These are phyloP conservation scores for Coriolopsis trogii DNA, from an alignment of 1,284 basidiomycete species.

Conservation along the genomic window DNA sequence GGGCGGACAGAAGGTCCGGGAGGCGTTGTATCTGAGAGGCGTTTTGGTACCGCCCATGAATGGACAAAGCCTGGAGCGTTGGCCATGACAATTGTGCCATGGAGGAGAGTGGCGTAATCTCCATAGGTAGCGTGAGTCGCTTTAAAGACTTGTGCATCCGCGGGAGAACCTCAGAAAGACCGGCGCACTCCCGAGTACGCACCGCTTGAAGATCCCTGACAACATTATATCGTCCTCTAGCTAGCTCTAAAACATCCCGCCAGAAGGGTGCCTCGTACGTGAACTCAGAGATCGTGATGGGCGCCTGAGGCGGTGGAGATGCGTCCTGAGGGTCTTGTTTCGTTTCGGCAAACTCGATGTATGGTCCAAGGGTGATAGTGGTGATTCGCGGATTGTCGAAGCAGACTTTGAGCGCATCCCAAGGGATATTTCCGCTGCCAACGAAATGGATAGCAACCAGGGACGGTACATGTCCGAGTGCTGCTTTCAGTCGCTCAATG, in stretches of 20 bases:
- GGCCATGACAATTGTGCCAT: not conserved
- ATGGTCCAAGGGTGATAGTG: no score
- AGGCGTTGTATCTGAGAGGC: not conserved
- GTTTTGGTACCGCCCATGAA: not conserved
- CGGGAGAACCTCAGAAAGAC: not conserved
- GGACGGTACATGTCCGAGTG: no score
- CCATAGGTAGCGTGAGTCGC: not conserved
- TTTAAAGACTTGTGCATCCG: not conserved
- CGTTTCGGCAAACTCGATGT: no score
- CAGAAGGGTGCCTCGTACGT: not conserved
- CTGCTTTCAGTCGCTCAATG: no score
- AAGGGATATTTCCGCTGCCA: no score
- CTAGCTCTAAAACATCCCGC: not conserved
- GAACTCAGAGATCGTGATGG: no score
- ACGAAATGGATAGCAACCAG: no score
- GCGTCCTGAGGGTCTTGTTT: no score
- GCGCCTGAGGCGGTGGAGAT: no score
- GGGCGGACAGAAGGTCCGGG: not conserved
- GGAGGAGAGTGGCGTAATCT: not conserved
- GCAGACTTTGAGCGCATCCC: no score
- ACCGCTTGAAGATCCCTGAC: not conserved
- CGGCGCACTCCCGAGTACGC: not conserved
- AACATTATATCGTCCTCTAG: no score
- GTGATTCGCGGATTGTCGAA: no score
- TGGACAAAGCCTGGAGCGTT: not conserved